Conservation (phyloP, 108 stramenopile species). For the Conticribra guillardii region DNA sequence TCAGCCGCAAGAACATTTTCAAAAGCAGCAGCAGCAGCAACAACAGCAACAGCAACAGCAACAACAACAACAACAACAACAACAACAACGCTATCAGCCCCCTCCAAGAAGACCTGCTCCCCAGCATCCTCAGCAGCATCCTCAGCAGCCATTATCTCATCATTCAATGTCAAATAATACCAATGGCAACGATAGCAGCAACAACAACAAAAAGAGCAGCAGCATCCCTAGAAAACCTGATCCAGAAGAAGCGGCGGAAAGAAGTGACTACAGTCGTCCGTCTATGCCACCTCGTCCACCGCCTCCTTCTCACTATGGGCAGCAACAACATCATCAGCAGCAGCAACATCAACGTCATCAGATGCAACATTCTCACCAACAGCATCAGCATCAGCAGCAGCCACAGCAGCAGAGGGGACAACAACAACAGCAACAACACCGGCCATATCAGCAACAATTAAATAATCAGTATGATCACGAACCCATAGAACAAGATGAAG, state of each 20-base stretch:
- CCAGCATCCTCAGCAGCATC: background rate
- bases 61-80: too few relatives aligned
- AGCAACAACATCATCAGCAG: background rate
- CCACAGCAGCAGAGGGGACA: background rate
- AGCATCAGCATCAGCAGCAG: background rate
- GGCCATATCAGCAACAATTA: background rate
- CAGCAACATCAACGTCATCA: constrained; percentile 3
- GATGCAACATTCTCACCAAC: background rate
- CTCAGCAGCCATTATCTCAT: background rate
- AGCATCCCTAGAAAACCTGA: background rate
- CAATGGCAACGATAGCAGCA: background rate
- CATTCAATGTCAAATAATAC: background rate
- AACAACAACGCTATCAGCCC: too few relatives aligned
- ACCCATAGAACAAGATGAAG: constrained; percentile 35
- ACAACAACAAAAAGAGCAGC: too few relatives aligned
- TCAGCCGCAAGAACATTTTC: too few relatives aligned
- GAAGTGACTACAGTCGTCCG: background rate
- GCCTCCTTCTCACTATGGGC: background rate
- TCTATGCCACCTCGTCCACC: background rate
- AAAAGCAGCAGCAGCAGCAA: too few relatives aligned
- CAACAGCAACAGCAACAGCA: too few relatives aligned
- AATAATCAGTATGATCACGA: background rate
- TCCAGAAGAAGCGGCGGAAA: background rate
- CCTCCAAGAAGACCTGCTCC: background rate
- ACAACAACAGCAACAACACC: constrained; percentile 6